Conservation (phyloP, 345 rosid species). For the Pelargonium nanum region DNA sequence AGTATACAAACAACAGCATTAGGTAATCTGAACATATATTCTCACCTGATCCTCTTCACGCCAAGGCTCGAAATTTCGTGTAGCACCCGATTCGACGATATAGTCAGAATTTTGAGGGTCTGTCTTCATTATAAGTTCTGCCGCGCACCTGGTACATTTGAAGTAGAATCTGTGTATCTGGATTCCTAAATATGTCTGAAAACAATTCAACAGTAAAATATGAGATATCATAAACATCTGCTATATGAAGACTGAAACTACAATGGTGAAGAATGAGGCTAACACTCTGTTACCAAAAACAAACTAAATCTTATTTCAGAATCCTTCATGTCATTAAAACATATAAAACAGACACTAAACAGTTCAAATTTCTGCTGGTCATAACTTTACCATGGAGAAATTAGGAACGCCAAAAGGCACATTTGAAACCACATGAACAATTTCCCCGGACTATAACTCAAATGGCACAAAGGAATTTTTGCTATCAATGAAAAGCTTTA, state of each 20-base stretch:
- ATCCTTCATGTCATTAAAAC: too few species aligned
- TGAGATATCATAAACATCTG: neutral
- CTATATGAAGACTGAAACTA: neutral
- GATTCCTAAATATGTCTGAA: conserved; percentile 81
- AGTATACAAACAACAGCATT: neutral
- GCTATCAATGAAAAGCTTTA: too few species aligned
- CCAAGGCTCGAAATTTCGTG: conserved; percentile 93
- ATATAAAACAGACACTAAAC: too few species aligned
- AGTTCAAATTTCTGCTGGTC: too few species aligned
- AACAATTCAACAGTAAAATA: neutral
- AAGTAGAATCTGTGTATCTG: conserved; percentile 85
- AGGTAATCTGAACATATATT: neutral
- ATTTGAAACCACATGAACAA: too few species aligned
- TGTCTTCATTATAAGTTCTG: conserved; percentile 76
- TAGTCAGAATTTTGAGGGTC: conserved; percentile 97
- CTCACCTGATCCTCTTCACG: conserved; percentile 78
- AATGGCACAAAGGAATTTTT: too few species aligned
- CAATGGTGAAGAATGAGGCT: too few species aligned
- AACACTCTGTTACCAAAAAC: too few species aligned
- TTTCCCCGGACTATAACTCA: too few species aligned
- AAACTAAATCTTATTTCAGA: too few species aligned
- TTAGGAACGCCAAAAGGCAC: too few species aligned
- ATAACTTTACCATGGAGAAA: too few species aligned
- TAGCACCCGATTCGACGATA: conserved; percentile 73
- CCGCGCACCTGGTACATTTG: conserved; percentile 90